Evolutionary conservation across 345 rosid species (phyloP).

Genomic region (Triadica sebifera): DNA sequence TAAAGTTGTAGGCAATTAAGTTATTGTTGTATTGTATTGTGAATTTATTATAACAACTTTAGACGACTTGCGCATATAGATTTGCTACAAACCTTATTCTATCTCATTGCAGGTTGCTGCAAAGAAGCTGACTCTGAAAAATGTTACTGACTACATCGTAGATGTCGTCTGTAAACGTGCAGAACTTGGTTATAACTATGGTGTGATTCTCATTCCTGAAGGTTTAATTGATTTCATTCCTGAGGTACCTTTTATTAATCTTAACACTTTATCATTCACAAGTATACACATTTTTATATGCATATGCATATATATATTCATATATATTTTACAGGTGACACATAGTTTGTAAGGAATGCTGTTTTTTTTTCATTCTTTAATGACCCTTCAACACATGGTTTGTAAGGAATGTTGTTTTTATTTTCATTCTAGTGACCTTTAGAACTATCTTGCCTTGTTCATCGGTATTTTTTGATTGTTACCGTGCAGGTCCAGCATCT

Average conservation of each 20-base stretch:
- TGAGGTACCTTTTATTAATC: slow-evolving; percentile 48
- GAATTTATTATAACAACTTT: not conserved
- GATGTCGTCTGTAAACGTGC: slow-evolving; percentile 77
- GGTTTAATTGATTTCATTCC: slow-evolving; percentile 99
- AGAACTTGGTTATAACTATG: slow-evolving; percentile 72
- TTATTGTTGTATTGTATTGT: not conserved
- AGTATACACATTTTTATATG: not conserved
- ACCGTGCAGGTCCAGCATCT: slow-evolving; percentile 76
- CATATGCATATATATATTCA: too few relatives aligned
- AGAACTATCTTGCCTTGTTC: not conserved
- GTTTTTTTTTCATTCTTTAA: too few relatives aligned
- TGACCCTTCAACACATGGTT: not conserved
- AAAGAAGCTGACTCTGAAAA: slow-evolving; percentile 74
- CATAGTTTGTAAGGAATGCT: too few relatives aligned
- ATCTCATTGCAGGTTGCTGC: slow-evolving; percentile 61
- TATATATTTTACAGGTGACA: too few relatives aligned
- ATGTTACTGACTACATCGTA: slow-evolving; percentile 82
- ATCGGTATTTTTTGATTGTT: slow-evolving; percentile 13
- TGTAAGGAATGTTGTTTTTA: not conserved
- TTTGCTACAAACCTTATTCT: not conserved
- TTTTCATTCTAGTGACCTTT: too few relatives aligned
- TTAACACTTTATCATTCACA: not conserved
- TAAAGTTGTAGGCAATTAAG: not conserved
- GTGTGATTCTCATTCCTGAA: slow-evolving; percentile 94
- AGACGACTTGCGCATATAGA: not conserved